These are phyloP conservation scores for Phylloporus gajari DNA, from an alignment of 1,284 basidiomycete species.

Conservation along the genomic window DNA sequence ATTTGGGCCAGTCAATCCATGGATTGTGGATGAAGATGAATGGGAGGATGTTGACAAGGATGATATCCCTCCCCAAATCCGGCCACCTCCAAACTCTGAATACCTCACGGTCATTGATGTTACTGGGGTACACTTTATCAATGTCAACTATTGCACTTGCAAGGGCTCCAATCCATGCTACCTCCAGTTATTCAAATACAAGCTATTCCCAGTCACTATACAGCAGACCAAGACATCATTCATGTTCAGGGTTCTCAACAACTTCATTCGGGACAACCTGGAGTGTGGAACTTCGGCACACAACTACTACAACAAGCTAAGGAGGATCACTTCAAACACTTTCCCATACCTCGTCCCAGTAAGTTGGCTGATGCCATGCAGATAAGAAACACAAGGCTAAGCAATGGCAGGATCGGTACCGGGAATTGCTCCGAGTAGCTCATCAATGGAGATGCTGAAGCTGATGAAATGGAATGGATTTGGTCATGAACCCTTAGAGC, in stretches of 20 bases:
- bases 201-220: neutral
- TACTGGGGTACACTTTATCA: no score
- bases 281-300: neutral
- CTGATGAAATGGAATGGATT: conserved; percentile 15
- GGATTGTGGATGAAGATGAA: no score
- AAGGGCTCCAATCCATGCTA: no score
- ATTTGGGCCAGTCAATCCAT: no score
- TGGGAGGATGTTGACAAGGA: no score
- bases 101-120: no score
- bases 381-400: no score
- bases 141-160: no score
- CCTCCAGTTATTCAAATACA: neutral
- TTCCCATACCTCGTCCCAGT: no score
- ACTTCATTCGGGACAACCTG: neutral
- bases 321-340: neutral
- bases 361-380: no score
- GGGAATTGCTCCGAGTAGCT: conserved; percentile 19
- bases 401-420: conserved; percentile 12
- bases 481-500: neutral
- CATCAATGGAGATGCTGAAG: conserved; percentile 15
- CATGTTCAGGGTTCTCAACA: neutral
- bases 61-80: no score
- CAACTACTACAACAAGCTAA: neutral
- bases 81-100: no score
- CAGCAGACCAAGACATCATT: neutral